Evolutionary conservation across 139 green algal species (phyloP), one percentile per base, ranked within the genome.

Genomic region (Micromonas pusilla): DNA sequence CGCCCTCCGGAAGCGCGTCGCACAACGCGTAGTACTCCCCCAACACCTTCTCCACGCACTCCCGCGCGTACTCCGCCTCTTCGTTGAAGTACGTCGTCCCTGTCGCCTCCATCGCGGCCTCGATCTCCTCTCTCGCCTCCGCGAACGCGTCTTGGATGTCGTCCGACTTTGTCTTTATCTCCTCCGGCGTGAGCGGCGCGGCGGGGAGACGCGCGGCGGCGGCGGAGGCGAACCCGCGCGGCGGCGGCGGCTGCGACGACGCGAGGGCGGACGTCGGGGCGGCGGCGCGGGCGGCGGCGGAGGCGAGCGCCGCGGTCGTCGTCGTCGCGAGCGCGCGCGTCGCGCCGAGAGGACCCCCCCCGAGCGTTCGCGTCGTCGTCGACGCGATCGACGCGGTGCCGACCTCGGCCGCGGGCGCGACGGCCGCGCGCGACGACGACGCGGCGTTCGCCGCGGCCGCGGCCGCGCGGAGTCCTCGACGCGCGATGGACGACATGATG

Each of bases 1-100:
- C 34, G 2, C 28, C 66, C 1, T 67, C 53, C 0, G 45, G 19
- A 19, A 57, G 21, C 16, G 45, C 66, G 1, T 53, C 66, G 37
- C 45, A 73, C 33, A 73, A 53, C 2, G 45, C 33, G 2, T 73
- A 33, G 32, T 53, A 73, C 66, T 26, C n/a, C 6, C 2, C 32
- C n/a, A 79, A 1, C 28, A 20, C 19, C 3, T 68, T 39, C 21
- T 66, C 36, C 6, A 21, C 25, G 1, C 23, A 34, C 39, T 77
- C 53, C 25, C 63, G 78, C 2, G 81, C 81, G 57, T 52, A 62
- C 39, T 73, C 52, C 9, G 78, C 78, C 23, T 86, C 81, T 33
- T 86, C 81, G 53, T 86, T 86, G 71, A 86, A 86, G 36, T 83
- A 86, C 32, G 83, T 77, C 13, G 81, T 83, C 4, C 83, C 81